Evolutionary conservation across 163 green algal species (phyloP).

Genomic region (Scenedesmus sp.): DNA sequence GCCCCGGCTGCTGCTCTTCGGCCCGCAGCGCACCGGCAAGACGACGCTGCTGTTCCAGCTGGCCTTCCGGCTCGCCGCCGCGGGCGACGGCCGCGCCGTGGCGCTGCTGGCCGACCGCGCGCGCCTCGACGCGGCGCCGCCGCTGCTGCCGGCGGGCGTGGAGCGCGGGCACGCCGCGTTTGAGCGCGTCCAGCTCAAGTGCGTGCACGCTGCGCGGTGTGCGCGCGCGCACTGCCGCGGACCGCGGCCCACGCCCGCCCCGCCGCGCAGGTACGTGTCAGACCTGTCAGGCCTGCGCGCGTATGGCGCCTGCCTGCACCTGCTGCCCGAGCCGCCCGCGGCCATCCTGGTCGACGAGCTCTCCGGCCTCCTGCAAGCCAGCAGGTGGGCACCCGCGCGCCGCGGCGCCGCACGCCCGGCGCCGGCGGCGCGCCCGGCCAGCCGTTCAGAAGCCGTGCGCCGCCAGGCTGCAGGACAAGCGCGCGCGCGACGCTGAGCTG

Average conservation of each 20-base stretch:
- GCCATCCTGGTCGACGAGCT: constrained; percentile 37
- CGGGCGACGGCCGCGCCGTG: constrained; percentile 15
- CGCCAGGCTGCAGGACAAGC: constrained; percentile 28
- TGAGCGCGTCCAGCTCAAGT: constrained; percentile 32
- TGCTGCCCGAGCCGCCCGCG: constrained; percentile 20
- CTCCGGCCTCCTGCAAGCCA: not conserved
- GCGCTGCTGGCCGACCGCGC: constrained; percentile 12
- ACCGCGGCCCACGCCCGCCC: too few species aligned
- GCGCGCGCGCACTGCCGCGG: not conserved
- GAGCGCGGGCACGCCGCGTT: constrained; percentile 1
- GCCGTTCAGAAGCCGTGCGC: too few species aligned
- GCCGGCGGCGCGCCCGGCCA: too few species aligned
- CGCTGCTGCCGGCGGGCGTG: constrained; percentile 12
- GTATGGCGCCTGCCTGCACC: constrained; percentile 36
- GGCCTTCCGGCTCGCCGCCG: constrained; percentile 13
- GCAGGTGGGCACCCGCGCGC: too few species aligned
- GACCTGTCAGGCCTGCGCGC: constrained; percentile 11
- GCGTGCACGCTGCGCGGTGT: not conserved
- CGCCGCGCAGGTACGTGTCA: constrained; percentile 18
- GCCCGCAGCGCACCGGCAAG: constrained; percentile 24
- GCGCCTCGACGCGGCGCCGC: constrained; percentile 14
- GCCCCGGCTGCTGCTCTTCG: not conserved
- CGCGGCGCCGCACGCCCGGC: too few species aligned
- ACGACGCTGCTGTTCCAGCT: constrained; percentile 41
- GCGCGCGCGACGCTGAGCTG: constrained; percentile 11